Conservation (phyloP, 2,329 filamentous ascomycete genomes). For the Polytolypa hystricis region DNA sequence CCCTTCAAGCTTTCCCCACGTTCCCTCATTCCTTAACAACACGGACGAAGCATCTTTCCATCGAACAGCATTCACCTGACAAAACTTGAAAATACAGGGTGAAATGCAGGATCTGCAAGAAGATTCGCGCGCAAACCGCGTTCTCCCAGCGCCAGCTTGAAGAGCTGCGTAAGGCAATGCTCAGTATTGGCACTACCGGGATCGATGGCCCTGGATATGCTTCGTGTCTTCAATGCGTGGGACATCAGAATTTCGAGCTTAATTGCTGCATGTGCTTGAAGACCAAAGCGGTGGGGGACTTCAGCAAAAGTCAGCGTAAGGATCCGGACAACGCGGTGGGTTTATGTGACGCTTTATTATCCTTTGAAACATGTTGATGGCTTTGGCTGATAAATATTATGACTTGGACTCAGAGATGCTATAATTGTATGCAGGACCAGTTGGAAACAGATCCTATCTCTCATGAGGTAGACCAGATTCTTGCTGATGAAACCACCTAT, state of each 20-base stretch:
- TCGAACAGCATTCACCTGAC: too few species aligned
- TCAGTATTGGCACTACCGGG: conserved; percentile 12
- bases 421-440: conserved; percentile 26
- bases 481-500: conserved; percentile 11
- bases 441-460: conserved; percentile 22
- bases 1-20: not conserved
- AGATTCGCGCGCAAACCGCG: conserved; percentile 23
- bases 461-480: conserved; percentile 20
- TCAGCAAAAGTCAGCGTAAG: conserved; percentile 39
- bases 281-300: conserved; percentile 37
- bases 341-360: not conserved
- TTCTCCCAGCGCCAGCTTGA: conserved; percentile 41
- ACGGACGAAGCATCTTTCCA: too few species aligned
- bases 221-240: conserved; percentile 37
- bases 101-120: conserved; percentile 38
- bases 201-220: conserved; percentile 15
- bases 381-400: conserved; percentile 6
- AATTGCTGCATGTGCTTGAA: conserved; percentile 38
- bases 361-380: too few species aligned
- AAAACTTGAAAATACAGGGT: too few species aligned
- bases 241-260: conserved; percentile 35
- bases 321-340: conserved; percentile 37
- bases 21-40: too few species aligned
- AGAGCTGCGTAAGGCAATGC: conserved; percentile 20
- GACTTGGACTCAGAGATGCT: conserved; percentile 28